Percentiles rank a stretch among this genome's conserved stretches.
Evolutionary conservation across 495 filamentous ascomycete species (phyloP).

Genomic region (Hypoxylon subgilvum): DNA sequence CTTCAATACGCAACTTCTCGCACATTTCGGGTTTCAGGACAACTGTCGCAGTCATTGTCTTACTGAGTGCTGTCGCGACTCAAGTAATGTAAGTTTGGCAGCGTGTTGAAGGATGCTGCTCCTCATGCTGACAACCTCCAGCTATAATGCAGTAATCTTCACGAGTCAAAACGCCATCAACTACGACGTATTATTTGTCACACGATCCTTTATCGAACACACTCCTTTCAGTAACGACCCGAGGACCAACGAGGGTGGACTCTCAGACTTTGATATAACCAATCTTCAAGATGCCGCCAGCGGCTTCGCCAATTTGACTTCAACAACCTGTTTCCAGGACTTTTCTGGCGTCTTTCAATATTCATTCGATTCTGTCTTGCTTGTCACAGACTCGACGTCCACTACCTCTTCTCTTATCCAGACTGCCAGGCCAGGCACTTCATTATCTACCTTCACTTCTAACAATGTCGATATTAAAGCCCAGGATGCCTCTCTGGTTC

Average conservation of each 20-base stretch:
- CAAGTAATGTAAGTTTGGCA: slow-evolving; percentile 50
- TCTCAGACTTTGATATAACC: slow-evolving; percentile 44
- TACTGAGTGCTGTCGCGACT: slow-evolving; percentile 45
- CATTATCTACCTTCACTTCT: slow-evolving; percentile 26
- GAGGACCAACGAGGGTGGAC: slow-evolving; percentile 38
- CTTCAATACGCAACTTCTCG: slow-evolving; percentile 55
- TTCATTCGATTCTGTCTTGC: slow-evolving; percentile 43
- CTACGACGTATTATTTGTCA: slow-evolving; percentile 48
- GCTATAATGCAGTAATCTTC: slow-evolving; percentile 56
- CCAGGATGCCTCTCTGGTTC: slow-evolving; percentile 34
- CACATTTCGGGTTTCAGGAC: slow-evolving; percentile 47
- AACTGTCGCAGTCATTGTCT: slow-evolving; percentile 45
- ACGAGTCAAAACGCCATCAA: slow-evolving; percentile 43
- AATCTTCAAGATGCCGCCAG: slow-evolving; percentile 42
- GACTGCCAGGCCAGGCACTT: slow-evolving; percentile 31
- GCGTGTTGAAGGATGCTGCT: neutral
- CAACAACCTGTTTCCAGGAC: slow-evolving; percentile 21
- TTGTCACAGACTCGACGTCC: slow-evolving; percentile 41
- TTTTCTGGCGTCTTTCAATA: slow-evolving; percentile 40
- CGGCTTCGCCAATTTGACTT: slow-evolving; percentile 13
- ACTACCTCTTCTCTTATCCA: slow-evolving; percentile 42
- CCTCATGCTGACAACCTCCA: slow-evolving; percentile 30
- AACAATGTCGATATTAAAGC: slow-evolving; percentile 24
- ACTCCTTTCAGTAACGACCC: slow-evolving; percentile 46
- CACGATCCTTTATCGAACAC: slow-evolving; percentile 45